These are phyloP conservation scores for Leccinum huronense DNA, from an alignment of 1,284 basidiomycete species.

Conservation along the genomic window DNA sequence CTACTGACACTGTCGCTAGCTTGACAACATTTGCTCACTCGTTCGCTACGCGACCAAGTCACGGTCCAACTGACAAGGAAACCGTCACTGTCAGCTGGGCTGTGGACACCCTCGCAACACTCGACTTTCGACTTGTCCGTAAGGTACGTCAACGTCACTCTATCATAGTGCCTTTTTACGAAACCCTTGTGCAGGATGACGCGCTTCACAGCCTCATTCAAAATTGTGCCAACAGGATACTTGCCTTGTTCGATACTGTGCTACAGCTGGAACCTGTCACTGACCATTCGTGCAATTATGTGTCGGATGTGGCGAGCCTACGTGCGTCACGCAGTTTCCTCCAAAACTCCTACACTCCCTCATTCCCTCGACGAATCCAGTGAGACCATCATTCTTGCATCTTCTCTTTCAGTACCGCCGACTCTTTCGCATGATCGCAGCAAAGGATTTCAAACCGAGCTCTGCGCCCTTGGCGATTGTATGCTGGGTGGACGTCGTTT, in stretches of 20 bases:
- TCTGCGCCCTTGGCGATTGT: slow-evolving; percentile 38
- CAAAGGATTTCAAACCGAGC: slow-evolving; percentile 26
- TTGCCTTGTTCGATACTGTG: slow-evolving; percentile 36
- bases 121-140: slow-evolving; percentile 34
- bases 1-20: slow-evolving; percentile 16
- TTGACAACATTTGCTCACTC: slow-evolving; percentile 21
- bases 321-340: slow-evolving; percentile 18
- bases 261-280: slow-evolving; percentile 12
- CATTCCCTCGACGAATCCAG: slow-evolving; percentile 17
- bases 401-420: slow-evolving; percentile 52
- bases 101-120: slow-evolving; percentile 24
- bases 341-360: slow-evolving; percentile 5
- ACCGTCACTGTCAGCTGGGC: slow-evolving; percentile 30
- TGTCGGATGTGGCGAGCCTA: slow-evolving; percentile 29
- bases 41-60: slow-evolving; percentile 17
- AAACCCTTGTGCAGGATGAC: slow-evolving; percentile 33
- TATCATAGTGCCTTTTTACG: neutral
- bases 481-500: slow-evolving; percentile 62
- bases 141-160: slow-evolving; percentile 22
- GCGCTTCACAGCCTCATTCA: slow-evolving; percentile 37
- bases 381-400: slow-evolving; percentile 32
- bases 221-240: slow-evolving; percentile 37
- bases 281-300: slow-evolving; percentile 8
- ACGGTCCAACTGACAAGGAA: slow-evolving; percentile 1
- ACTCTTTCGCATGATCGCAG: slow-evolving; percentile 46